phyloP scores from a whole-genome alignment of 257 asterid species.

The Leptodermis oblonga region DNA sequence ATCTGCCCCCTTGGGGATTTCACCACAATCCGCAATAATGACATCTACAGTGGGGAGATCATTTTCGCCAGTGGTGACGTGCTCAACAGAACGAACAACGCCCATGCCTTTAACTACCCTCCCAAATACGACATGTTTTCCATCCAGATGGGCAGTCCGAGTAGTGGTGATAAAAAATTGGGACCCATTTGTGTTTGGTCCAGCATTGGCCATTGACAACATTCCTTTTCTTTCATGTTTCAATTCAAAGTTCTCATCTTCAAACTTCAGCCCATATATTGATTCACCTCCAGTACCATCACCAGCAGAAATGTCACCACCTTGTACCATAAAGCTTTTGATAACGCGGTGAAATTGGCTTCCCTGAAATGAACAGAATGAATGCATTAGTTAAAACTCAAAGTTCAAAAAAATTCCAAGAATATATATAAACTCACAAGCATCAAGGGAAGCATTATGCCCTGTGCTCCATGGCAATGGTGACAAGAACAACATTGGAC shows the following conservation, averaged over 20 bases:
- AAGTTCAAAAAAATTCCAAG: not conserved
- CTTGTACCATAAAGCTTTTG: constrained; percentile 93
- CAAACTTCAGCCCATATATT: constrained; percentile 81
- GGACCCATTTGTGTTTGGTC: constrained; percentile 82
- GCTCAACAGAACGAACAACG: constrained; percentile 82
- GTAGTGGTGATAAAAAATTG: constrained; percentile 92
- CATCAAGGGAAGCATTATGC: not conserved
- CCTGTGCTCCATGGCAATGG: not conserved
- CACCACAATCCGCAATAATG: constrained; percentile 67
- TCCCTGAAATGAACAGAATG: constrained; percentile 45
- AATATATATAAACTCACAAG: not conserved
- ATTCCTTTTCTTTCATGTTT: constrained; percentile 94
- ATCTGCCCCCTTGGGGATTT: constrained; percentile 75
- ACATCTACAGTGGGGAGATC: constrained; percentile 65
- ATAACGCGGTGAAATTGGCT: constrained; percentile 80
- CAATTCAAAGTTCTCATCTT: constrained; percentile 77
- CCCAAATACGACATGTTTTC: constrained; percentile 89
- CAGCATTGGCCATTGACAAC: constrained; percentile 92
- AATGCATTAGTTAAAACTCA: not conserved
- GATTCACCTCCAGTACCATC: constrained; percentile 98
- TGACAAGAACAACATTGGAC: not conserved
- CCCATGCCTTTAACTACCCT: constrained; percentile 94
- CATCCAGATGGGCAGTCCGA: constrained; percentile 86
- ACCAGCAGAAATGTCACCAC: constrained; percentile 89
- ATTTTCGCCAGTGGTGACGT: constrained; percentile 55